These are phyloP conservation scores for Sicyos baderoa DNA, from an alignment of 306 rosid genomes.

Conservation along the genomic window DNA sequence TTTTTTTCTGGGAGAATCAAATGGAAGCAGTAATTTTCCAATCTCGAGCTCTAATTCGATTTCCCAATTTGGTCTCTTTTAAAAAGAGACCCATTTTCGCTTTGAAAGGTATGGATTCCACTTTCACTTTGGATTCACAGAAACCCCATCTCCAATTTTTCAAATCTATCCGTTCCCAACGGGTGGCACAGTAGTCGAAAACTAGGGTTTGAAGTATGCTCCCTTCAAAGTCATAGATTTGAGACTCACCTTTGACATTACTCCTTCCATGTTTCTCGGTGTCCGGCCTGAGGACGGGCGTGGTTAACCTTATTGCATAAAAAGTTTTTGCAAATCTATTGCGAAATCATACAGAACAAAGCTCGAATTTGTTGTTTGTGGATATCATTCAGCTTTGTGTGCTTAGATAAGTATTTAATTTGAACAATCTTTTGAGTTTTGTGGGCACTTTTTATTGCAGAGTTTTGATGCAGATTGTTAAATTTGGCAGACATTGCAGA, in stretches of 20 bases:
- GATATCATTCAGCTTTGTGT: not conserved
- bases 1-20: constrained; percentile 20
- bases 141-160: not conserved
- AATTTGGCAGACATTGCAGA: constrained; percentile 61
- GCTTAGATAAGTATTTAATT: not conserved
- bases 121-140: not conserved
- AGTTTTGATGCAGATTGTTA: constrained; percentile 57
- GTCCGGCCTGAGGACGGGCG: too few species aligned
- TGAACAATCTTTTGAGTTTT: not conserved
- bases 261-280: too few species aligned
- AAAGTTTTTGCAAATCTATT: too few species aligned
- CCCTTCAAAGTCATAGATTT: too few species aligned
- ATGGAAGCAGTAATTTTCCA: constrained; percentile 32
- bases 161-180: too few species aligned
- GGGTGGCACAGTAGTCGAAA: too few species aligned
- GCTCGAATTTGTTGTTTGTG: not conserved
- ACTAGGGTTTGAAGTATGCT: too few species aligned
- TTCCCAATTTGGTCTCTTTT: constrained; percentile 26
- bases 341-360: not conserved
- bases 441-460: not conserved
- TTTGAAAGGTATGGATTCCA: constrained; percentile 31
- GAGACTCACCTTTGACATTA: too few species aligned
- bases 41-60: constrained; percentile 27
- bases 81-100: constrained; percentile 25
- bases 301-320: too few species aligned